phyloP scores from a whole-genome alignment of 106 monocot genomes.

The Acorus gramineus region DNA sequence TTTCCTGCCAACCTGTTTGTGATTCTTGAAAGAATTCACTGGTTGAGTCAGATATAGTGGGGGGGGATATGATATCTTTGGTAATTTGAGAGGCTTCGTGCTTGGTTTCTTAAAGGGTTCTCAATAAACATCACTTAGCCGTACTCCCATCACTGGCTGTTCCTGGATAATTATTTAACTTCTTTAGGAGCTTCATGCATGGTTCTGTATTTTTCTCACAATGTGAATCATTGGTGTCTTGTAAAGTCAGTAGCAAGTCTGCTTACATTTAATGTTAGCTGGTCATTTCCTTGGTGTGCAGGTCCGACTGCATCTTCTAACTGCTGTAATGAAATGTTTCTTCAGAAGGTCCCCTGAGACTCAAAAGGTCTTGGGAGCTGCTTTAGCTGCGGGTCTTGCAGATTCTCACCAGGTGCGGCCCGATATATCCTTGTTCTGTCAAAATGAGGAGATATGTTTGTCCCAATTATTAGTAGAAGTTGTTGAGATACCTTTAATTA shows the following conservation, averaged over 20 bases:
- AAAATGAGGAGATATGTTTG: not conserved
- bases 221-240: no score
- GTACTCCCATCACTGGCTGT: no score
- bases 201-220: no score
- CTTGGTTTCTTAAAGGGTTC: not conserved
- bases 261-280: no score
- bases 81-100: not conserved
- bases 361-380: constrained; percentile 75
- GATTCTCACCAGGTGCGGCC: constrained; percentile 69
- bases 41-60: no score
- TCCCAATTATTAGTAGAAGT: not conserved
- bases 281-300: constrained; percentile 17
- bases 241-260: no score
- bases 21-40: no score
- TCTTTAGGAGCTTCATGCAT: no score
- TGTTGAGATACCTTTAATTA: not conserved
- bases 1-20: no score
- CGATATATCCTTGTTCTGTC: not conserved
- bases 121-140: no score
- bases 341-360: constrained; percentile 94
- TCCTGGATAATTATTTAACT: no score
- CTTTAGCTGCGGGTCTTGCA: constrained; percentile 79
- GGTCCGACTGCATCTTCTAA: constrained; percentile 95
- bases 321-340: constrained; percentile 95
- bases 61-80: no score